A percentile compares a stretch with the other conserved stretches of the same genome.
Evolutionary conservation across 345 rosid species (phyloP).

Genomic region (Heritiera fomes): DNA sequence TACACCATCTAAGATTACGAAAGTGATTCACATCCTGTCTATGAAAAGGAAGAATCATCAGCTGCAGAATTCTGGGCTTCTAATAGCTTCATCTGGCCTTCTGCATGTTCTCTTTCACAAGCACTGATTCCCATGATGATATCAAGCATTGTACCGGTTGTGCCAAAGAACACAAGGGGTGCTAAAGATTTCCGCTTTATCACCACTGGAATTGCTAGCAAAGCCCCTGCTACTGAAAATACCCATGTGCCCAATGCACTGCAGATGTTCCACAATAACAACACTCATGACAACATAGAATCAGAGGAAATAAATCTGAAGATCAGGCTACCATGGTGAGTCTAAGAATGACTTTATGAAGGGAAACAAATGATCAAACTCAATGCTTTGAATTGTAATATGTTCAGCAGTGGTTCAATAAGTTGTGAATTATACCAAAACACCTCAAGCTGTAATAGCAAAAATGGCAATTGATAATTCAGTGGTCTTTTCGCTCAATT

Average conservation of each 20-base stretch:
- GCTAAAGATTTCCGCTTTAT: constrained; percentile 84
- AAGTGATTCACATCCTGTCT: constrained; percentile 23
- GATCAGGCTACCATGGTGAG: neutral
- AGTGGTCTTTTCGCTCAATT: too few relatives aligned
- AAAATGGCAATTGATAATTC: neutral
- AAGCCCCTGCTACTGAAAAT: constrained; percentile 81
- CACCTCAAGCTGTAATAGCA: neutral
- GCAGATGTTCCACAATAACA: constrained; percentile 28
- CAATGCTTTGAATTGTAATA: neutral
- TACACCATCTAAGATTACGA: neutral
- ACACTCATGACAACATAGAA: neutral
- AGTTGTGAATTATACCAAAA: neutral
- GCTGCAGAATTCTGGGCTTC: constrained; percentile 59
- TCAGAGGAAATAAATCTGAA: neutral
- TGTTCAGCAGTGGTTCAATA: neutral
- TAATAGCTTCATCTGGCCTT: constrained; percentile 77
- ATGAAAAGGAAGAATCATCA: constrained; percentile 27
- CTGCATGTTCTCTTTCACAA: constrained; percentile 97
- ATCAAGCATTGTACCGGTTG: constrained; percentile 96
- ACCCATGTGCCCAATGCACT: constrained; percentile 98
- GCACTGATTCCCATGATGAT: constrained; percentile 84
- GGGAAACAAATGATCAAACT: neutral
- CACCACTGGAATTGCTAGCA: constrained; percentile 90
- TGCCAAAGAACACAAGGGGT: constrained; percentile 94
- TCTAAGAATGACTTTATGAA: neutral